phyloP scores from a whole-genome alignment of 2,329 filamentous ascomycete species.

The Cryphonectria radicalis region DNA sequence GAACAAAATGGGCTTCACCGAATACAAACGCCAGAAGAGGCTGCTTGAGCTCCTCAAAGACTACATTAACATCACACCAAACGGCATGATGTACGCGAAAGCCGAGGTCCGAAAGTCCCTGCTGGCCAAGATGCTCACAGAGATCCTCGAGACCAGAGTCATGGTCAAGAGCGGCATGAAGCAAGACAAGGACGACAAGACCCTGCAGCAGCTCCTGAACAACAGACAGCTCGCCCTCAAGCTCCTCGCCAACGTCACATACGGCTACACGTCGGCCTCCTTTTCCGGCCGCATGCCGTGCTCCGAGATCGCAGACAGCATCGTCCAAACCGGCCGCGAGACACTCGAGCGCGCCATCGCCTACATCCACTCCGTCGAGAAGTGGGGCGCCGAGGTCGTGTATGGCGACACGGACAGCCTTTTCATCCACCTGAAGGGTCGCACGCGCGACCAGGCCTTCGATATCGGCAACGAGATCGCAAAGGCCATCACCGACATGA shows the following conservation, averaged over 20 bases:
- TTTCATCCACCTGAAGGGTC: conserved; percentile 87
- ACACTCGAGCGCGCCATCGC: conserved; percentile 94
- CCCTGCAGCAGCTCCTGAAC: conserved; percentile 84
- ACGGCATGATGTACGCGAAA: conserved; percentile 95
- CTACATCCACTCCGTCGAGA: conserved; percentile 82
- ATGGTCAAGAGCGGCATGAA: conserved; percentile 99
- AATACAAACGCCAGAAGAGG: conserved; percentile 78
- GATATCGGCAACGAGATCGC: conserved; percentile 92
- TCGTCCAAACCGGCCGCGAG: conserved; percentile 93
- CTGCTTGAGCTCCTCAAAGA: conserved; percentile 80
- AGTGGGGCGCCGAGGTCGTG: conserved; percentile 94
- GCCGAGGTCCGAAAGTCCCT: conserved; percentile 85
- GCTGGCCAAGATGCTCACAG: conserved; percentile 92
- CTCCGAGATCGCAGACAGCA: conserved; percentile 96
- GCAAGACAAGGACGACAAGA: conserved; percentile 83
- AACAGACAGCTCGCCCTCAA: conserved; percentile 94
- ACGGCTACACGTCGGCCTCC: conserved; percentile 94
- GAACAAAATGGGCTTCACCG: conserved; percentile 92
- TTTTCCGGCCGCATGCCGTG: conserved; percentile 98
- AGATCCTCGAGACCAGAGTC: conserved; percentile 92
- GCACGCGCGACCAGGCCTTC: conserved; percentile 87
- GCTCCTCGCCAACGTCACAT: conserved; percentile 97
- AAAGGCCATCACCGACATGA: conserved; percentile 82
- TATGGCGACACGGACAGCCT: conserved; percentile 98
- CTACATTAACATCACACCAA: conserved; percentile 89